A percentile compares a stretch with the other conserved stretches of the same genome.
These are phyloP conservation scores for Kodamaea leandrae DNA, from an alignment of 805 yeast genomes.

Conservation along the genomic window DNA sequence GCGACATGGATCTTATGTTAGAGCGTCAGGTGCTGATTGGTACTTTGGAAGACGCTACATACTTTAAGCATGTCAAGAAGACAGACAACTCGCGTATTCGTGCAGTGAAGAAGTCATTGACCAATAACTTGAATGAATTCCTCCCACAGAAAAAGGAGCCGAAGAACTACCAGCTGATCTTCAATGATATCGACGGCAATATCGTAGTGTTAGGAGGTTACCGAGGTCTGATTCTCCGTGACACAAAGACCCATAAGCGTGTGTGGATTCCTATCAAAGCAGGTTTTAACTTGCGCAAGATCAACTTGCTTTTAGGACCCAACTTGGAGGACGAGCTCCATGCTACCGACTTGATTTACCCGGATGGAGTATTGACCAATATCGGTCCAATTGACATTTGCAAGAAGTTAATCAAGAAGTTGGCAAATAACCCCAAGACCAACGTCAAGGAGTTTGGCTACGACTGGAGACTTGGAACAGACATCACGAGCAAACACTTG, in stretches of 20 bases:
- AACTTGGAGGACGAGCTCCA: conserved; percentile 61
- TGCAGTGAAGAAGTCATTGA: conserved; percentile 65
- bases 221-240: conserved; percentile 77
- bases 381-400: conserved; percentile 87
- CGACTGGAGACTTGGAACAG: conserved; percentile 85
- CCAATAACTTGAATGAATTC: conserved; percentile 46
- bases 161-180: conserved; percentile 43
- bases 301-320: conserved; percentile 73
- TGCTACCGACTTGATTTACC: conserved; percentile 52
- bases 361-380: conserved; percentile 77
- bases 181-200: conserved; percentile 69
- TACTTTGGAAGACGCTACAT: conserved; percentile 61
- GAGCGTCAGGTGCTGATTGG: conserved; percentile 55
- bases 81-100: conserved; percentile 65
- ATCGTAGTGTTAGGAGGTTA: conserved; percentile 84
- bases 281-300: conserved; percentile 70
- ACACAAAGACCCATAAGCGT: conserved; percentile 57
- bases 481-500: conserved; percentile 52
- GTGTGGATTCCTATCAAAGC: conserved; percentile 89
- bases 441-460: conserved; percentile 78
- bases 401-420: conserved; percentile 52
- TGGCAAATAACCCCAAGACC: conserved; percentile 55
- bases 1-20: conserved; percentile 40
- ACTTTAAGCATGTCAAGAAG: conserved; percentile 53
- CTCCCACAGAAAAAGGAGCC: conserved; percentile 26